Evolutionary conservation across 108 stramenopile species (phyloP), one percentile per base, ranked within the genome.

Genomic region (Skeletonema costatum): DNA sequence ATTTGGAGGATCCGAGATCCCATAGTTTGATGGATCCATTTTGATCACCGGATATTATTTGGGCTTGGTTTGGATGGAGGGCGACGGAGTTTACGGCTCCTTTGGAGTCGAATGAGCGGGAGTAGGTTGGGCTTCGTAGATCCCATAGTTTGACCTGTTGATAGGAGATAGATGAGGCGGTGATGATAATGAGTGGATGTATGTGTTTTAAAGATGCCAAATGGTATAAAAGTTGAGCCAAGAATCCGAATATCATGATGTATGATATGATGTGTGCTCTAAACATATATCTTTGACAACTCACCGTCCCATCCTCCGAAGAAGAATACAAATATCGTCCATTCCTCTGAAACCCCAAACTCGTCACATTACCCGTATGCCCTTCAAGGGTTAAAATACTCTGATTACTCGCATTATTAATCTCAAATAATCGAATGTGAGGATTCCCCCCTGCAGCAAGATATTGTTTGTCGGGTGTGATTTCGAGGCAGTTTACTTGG

Each of bases 371-470:
- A 0, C 86, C 75, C 16, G 92, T 89, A 73, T 99, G 98, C 0
- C 93, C 93, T 76, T 97, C 93, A 62, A 94, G 63, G 0, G 90
- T 87, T 32, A 97, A 76, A 0, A 92, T 90, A 75, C 92, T 83
- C 13, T 89, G 84, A 48, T 77, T 81, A 10, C 85, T 71, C 12
- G 81, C 68, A 71, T 83, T 85, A 66, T 87, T 82, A 32, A 96
- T 89, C 74, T 94, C 98, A 70, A 95, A 98, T 0, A 98, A 76
- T 0, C 96, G 94, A 56, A 98, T 96, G 63, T 89, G 87, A 9
- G 98, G 97, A 86, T 99, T 99, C 4, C 99, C 98, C 11, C 91
- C 99, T 8, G 99, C 99, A 11, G 94, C 97, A 9, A 99, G 78
- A 46, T 92, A 92, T 56, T 91, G 89, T 76, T 99, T 99, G 81